A percentile compares a stretch with the other conserved stretches of the same genome.
Evolutionary conservation across 306 rosid genomes (phyloP).

Genomic region (Trichosanthes truncata): DNA sequence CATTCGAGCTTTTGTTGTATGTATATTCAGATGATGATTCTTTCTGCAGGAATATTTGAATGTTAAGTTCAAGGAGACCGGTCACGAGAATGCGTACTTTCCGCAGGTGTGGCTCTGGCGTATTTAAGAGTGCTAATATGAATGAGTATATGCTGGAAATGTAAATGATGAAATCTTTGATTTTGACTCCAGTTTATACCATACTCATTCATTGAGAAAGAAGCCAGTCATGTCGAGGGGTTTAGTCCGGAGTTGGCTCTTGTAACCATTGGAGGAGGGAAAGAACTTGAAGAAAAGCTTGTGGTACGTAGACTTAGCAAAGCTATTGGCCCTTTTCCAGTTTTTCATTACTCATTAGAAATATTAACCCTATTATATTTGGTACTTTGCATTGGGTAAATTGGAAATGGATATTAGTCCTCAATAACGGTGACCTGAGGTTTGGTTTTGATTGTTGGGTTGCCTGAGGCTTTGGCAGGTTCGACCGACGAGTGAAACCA

Average conservation of each 20-base stretch:
- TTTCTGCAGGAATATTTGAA: conserved; percentile 63
- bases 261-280: conserved; percentile 94
- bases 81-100: conserved; percentile 92
- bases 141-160: not conserved
- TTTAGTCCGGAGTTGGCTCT: conserved; percentile 90
- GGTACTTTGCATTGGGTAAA: conserved; percentile 1
- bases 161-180: not conserved
- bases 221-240: conserved; percentile 97
- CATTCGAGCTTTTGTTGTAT: not conserved
- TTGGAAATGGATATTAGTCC: conserved; percentile 7
- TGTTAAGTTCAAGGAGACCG: conserved; percentile 89
- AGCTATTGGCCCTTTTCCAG: not conserved
- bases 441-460: conserved; percentile 70
- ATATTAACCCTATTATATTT: not conserved
- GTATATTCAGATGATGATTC: not conserved
- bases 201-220: conserved; percentile 89
- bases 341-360: not conserved
- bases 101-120: conserved; percentile 54
- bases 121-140: not conserved
- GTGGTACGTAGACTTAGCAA: conserved; percentile 45
- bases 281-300: conserved; percentile 96
- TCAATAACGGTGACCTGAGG: conserved; percentile 46
- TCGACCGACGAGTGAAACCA: conserved; percentile 88
- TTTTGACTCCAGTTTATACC: conserved; percentile 72
- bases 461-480: conserved; percentile 96